Evolutionary conservation across 176 grass and related monocot genomes (phyloP).

Genomic region (Phyllostachys edulis): DNA sequence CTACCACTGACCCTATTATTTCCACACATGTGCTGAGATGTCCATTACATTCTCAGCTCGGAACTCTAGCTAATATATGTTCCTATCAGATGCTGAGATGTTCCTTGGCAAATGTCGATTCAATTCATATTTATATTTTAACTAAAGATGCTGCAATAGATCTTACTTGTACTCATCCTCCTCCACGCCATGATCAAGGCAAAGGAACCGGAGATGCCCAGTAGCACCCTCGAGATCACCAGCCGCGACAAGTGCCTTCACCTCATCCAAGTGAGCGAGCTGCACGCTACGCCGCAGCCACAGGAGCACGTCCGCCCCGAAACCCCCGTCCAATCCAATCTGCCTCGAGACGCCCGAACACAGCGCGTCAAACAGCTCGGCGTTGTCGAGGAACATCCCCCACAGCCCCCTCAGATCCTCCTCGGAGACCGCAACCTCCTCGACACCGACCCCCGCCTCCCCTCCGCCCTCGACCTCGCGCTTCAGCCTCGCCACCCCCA

Average conservation of each 20-base stretch:
- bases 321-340: constrained; percentile 37
- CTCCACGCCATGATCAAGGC: constrained; percentile 61
- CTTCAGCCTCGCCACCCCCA: constrained; percentile 59
- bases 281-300: constrained; percentile 62
- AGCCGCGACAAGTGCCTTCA: constrained; percentile 42
- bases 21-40: not conserved
- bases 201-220: constrained; percentile 71
- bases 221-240: constrained; percentile 54
- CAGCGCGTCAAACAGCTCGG: constrained; percentile 68
- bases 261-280: constrained; percentile 62
- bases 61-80: not conserved
- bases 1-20: constrained; percentile 13
- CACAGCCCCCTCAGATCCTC: constrained; percentile 62
- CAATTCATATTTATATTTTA: not conserved
- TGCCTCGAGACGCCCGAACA: constrained; percentile 69
- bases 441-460: not conserved
- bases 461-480: constrained; percentile 31
- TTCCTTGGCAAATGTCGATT: not conserved
- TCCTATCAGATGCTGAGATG: not conserved
- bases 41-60: constrained; percentile 13
- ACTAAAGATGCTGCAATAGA: constrained; percentile 17
- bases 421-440: constrained; percentile 41
- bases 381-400: constrained; percentile 59
- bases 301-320: constrained; percentile 44
- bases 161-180: constrained; percentile 78